These are phyloP conservation scores for Suillus clintonianus DNA, from an alignment of 768 basidiomycete species.

Conservation along the genomic window DNA sequence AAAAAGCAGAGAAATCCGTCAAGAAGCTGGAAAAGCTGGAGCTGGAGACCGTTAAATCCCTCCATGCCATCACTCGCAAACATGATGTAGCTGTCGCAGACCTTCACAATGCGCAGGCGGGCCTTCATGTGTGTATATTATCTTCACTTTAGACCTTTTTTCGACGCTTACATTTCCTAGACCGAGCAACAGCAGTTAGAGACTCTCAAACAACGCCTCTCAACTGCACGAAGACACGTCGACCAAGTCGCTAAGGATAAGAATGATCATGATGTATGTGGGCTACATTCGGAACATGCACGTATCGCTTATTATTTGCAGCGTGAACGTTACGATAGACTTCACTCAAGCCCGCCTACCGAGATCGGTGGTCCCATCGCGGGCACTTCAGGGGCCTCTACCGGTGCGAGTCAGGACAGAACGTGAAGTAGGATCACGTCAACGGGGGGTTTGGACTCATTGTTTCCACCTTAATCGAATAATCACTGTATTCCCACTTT, in stretches of 20 bases:
- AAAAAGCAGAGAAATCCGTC: constrained; percentile 48
- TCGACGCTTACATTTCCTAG: constrained; percentile 10
- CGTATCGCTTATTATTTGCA: constrained; percentile 1
- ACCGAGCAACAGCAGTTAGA: constrained; percentile 24
- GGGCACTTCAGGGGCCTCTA: not conserved
- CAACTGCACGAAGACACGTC: constrained; percentile 15
- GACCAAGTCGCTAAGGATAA: constrained; percentile 23
- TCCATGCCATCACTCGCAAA: constrained; percentile 53
- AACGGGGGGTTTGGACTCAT: not conserved
- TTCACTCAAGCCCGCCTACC: constrained; percentile 6
- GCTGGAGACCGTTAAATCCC: constrained; percentile 47
- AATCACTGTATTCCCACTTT: not conserved
- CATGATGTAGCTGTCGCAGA: constrained; percentile 51
- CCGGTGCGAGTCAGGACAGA: constrained; percentile 3
- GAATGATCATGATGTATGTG: constrained; percentile 23
- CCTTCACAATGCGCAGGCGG: constrained; percentile 43
- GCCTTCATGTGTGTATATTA: constrained; percentile 40
- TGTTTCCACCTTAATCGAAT: not conserved
- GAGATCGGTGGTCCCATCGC: not conserved
- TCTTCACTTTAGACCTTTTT: not conserved
- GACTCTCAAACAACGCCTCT: constrained; percentile 17
- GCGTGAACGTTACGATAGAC: constrained; percentile 21
- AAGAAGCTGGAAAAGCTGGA: constrained; percentile 54
- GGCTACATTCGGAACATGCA: not conserved
- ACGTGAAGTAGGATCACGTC: not conserved